Evolutionary conservation across 202 grass and related monocot genomes (phyloP).

Genomic region (Sporobolus alterniflorus): DNA sequence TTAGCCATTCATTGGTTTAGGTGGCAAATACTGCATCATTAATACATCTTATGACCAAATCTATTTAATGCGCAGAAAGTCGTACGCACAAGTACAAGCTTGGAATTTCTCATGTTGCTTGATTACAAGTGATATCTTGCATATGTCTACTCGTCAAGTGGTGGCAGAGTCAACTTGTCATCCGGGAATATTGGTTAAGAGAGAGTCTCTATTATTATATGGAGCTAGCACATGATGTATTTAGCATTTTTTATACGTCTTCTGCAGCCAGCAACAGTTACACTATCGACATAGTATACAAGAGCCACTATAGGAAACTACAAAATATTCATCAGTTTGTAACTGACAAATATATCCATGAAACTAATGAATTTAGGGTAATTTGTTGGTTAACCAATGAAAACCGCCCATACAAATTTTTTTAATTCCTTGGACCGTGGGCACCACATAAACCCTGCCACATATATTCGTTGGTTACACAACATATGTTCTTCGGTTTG

Average conservation of each 20-base stretch:
- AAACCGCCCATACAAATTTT: too few relatives aligned
- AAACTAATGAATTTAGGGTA: too few relatives aligned
- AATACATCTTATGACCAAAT: not conserved
- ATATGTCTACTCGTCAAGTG: not conserved
- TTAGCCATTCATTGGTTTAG: not conserved
- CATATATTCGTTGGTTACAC: too few relatives aligned
- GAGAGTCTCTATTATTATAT: not conserved
- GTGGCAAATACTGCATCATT: not conserved
- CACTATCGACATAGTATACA: not conserved
- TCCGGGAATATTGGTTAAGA: constrained; percentile 20
- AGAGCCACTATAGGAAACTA: too few relatives aligned
- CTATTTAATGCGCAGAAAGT: too few relatives aligned
- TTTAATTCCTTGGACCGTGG: too few relatives aligned
- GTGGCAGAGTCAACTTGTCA: constrained; percentile 14
- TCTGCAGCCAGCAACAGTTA: not conserved
- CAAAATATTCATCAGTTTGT: too few relatives aligned
- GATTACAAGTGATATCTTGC: not conserved
- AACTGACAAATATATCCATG: too few relatives aligned
- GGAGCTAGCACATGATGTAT: constrained; percentile 25
- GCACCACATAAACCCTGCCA: too few relatives aligned
- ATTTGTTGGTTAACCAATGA: too few relatives aligned
- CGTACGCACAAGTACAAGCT: not conserved
- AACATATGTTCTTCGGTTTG: too few relatives aligned
- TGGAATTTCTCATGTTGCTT: constrained; percentile 6
- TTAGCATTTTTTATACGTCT: constrained; percentile 15